Evolutionary conservation across 371 early-diverging fungal genomes (phyloP).

Genomic region (Choanephora cucurbitarum): DNA sequence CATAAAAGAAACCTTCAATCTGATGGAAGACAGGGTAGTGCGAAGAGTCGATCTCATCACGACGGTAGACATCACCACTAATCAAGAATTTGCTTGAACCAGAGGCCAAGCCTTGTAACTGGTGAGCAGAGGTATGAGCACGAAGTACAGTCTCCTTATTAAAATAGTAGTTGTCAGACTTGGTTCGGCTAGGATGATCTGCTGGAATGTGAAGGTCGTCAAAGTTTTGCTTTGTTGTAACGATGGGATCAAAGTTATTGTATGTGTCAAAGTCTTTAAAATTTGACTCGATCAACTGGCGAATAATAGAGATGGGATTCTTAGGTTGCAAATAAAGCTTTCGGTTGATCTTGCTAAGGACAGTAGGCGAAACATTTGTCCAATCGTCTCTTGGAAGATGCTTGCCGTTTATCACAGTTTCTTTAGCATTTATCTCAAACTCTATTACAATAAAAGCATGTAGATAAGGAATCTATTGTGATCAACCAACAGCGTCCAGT

Average conservation of each 20-base stretch:
- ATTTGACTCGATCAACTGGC: constrained; percentile 74
- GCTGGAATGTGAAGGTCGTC: constrained; percentile 83
- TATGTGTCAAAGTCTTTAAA: constrained; percentile 69
- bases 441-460: constrained; percentile 11
- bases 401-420: constrained; percentile 54
- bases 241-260: constrained; percentile 75
- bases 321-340: constrained; percentile 79
- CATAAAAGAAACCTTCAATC: constrained; percentile 87
- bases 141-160: constrained; percentile 80
- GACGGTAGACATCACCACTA: constrained; percentile 95
- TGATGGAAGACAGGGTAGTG: constrained; percentile 99
- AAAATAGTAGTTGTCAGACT: constrained; percentile 92
- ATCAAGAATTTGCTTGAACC: constrained; percentile 69
- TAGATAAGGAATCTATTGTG: too few relatives aligned
- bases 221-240: constrained; percentile 86
- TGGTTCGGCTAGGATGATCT: constrained; percentile 84
- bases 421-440: constrained; percentile 20
- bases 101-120: constrained; percentile 70
- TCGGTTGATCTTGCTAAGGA: constrained; percentile 76
- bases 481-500: too few relatives aligned
- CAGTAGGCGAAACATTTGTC: constrained; percentile 82
- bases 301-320: constrained; percentile 89
- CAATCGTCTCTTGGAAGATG: constrained; percentile 61
- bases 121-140: constrained; percentile 96
- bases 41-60: constrained; percentile 94